Percentiles rank a stretch among this genome's conserved stretches.
These are phyloP conservation scores for Basipetospora chlamydospora DNA, from an alignment of 2,329 filamentous ascomycete genomes.

Conservation along the genomic window DNA sequence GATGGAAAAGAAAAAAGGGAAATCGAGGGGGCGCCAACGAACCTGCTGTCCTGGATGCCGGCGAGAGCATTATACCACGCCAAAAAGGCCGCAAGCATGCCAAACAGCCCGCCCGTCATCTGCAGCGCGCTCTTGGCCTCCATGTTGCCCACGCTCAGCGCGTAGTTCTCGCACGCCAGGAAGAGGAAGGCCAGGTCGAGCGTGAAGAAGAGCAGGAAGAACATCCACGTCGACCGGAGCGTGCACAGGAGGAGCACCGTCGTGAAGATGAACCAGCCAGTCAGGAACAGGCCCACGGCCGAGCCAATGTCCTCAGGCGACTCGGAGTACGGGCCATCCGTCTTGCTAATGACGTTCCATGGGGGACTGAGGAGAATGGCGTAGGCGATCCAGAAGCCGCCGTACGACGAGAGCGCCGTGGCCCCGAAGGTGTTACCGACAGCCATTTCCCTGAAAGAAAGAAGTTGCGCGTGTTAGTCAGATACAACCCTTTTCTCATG, in stretches of 20 bases:
- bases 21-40: constrained; percentile 14
- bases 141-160: constrained; percentile 33
- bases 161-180: constrained; percentile 50
- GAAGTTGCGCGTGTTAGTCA: too few species aligned
- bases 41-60: constrained; percentile 62
- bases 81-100: constrained; percentile 64
- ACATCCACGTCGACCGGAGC: constrained; percentile 61
- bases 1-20: background rate
- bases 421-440: constrained; percentile 80
- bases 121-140: constrained; percentile 34
- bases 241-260: constrained; percentile 60
- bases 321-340: constrained; percentile 29
- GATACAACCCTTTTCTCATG: too few species aligned
- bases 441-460: constrained; percentile 78
- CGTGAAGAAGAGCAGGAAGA: constrained; percentile 63
- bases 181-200: constrained; percentile 65
- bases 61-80: constrained; percentile 82
- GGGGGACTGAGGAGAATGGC: constrained; percentile 56
- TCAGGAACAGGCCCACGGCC: constrained; percentile 60
- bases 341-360: constrained; percentile 39
- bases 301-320: constrained; percentile 34
- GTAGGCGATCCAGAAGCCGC: constrained; percentile 71
- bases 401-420: constrained; percentile 67
- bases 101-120: constrained; percentile 64
- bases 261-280: constrained; percentile 77